These are phyloP conservation scores for Medicago truncatula DNA, from an alignment of 306 rosid species.

Conservation along the genomic window MtrunA17r5.0-ANR NC_053049.1:40771501-40772000, in stretches of 20 bases:
- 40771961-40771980: constrained; percentile 50
- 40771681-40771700: constrained; percentile 16
- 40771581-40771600: constrained; percentile 90
- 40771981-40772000: constrained; percentile 41
- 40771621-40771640: constrained; percentile 8
- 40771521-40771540: constrained; percentile 81
- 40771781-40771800: neutral
- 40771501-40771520: constrained; percentile 98
- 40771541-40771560: constrained; percentile 98
- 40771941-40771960: constrained; percentile 46
- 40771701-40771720: constrained; percentile 23
- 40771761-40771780: constrained; percentile 24
- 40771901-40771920: neutral
- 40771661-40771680: constrained; percentile 13
- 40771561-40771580: constrained; percentile 68
- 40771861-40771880: neutral
- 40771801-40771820: constrained; percentile 30
- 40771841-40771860: constrained; percentile 1
- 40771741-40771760: constrained; percentile 32
- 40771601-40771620: constrained; percentile 91
- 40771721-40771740: constrained; percentile 38
- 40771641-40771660: constrained; percentile 15
- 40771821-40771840: constrained; percentile 27
- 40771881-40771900: constrained; percentile 32
- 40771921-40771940: constrained; percentile 26